Evolutionary conservation across 208 protist species (phyloP).

Genomic region (Spongospora subterranea): DNA sequence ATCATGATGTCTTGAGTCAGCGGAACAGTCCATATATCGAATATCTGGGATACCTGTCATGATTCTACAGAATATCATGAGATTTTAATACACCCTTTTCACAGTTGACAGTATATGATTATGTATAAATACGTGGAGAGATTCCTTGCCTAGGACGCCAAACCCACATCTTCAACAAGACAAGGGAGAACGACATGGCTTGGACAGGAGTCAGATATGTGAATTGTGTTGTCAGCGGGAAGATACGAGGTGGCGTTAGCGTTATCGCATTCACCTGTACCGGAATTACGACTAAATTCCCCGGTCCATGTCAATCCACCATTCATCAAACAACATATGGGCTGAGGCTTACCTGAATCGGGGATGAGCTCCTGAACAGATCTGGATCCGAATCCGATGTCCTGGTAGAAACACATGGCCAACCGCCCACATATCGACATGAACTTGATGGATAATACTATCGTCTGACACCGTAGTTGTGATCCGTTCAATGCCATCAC

Average conservation of each 20-base stretch:
- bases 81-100: too few relatives aligned
- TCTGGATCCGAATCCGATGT: background rate
- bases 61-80: too few relatives aligned
- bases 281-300: background rate
- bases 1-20: too few relatives aligned
- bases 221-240: background rate
- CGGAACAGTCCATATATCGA: too few relatives aligned
- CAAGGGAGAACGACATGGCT: background rate
- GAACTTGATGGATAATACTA: background rate
- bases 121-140: too few relatives aligned
- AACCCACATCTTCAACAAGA: too few relatives aligned
- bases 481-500: background rate
- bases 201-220: background rate
- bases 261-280: background rate
- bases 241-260: background rate
- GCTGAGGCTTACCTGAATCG: background rate
- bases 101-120: too few relatives aligned
- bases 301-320: background rate
- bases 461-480: background rate
- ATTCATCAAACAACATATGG: background rate
- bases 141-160: too few relatives aligned
- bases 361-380: slow-evolving; percentile 18
- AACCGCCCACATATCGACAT: background rate
- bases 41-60: too few relatives aligned
- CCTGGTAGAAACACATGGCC: background rate